Percentiles rank a stretch among this genome's conserved stretches.
Evolutionary conservation across 768 basidiomycete genomes (phyloP).

Genomic region (Gymnopilus junonius): DNA sequence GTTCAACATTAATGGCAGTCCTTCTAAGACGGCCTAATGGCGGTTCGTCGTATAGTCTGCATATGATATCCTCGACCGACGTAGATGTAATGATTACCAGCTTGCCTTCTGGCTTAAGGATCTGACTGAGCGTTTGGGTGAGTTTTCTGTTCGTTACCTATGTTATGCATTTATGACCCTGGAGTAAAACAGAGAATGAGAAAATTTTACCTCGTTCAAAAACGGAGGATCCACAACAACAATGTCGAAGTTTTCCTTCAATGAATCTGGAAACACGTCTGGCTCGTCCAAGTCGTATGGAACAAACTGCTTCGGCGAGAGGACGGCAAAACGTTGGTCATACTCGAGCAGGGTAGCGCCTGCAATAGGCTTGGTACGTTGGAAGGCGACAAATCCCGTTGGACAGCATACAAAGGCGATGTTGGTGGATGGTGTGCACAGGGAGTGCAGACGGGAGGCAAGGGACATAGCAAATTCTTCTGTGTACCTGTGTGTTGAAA

Average conservation of each 20-base stretch:
- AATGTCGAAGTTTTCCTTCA: slow-evolving; percentile 40
- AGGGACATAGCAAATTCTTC: slow-evolving; percentile 43
- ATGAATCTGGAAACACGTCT: slow-evolving; percentile 37
- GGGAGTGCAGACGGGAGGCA: slow-evolving; percentile 33
- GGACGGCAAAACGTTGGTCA: slow-evolving; percentile 45
- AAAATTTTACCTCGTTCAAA: slow-evolving; percentile 48
- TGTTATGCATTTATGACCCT: background rate
- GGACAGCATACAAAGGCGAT: slow-evolving; percentile 52
- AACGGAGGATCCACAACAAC: slow-evolving; percentile 50
- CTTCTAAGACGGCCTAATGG: slow-evolving; percentile 43
- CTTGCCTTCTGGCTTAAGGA: slow-evolving; percentile 44
- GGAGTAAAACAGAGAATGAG: background rate
- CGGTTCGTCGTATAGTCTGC: slow-evolving; percentile 37
- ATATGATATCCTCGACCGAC: slow-evolving; percentile 37
- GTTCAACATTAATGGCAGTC: slow-evolving; percentile 39
- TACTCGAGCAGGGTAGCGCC: slow-evolving; percentile 43
- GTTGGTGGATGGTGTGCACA: slow-evolving; percentile 36
- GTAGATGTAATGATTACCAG: slow-evolving; percentile 45
- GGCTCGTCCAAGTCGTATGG: slow-evolving; percentile 50
- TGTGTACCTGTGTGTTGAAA: slow-evolving; percentile 40
- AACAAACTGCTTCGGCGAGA: slow-evolving; percentile 43
- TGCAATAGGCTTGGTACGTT: slow-evolving; percentile 38
- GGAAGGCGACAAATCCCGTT: slow-evolving; percentile 52
- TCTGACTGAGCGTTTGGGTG: slow-evolving; percentile 40
- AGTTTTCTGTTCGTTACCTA: slow-evolving; percentile 47